Evolutionary conservation across 352 stramenopile species (phyloP), one percentile per base, ranked within the genome.

Genomic region (Pythium apleroticum): DNA sequence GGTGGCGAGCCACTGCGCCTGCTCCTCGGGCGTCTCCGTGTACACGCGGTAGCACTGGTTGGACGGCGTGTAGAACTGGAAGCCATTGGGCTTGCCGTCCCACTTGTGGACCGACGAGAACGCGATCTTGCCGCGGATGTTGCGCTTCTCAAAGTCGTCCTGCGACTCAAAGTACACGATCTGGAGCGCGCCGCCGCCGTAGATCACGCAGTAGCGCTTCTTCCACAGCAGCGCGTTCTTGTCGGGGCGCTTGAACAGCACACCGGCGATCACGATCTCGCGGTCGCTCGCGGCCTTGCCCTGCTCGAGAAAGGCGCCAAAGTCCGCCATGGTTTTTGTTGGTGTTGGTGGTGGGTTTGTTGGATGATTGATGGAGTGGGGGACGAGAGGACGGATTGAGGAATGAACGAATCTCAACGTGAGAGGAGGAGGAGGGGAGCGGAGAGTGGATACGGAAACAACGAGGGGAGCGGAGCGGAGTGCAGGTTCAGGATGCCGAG

Each of bases 1-100:
- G 63, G 72, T 70, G 11, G 73, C 62, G 33, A 94, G 58, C 86
- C 86, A 94, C 57, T 86, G 73, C 58, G 59, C 31, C 60, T 90
- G 84, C 63, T 94, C 83, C 33, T 87, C 79, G 17, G 71, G 48
- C n/a, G 77, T 80, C 57, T 92, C 86, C 37, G 81, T 89, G 81
- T 94, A 94, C 58, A 94, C 83, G 57, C 84, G 81, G 76, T 91
- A 94, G 80, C 80, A 89, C 69, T 90, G 86, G 74, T 94, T 89
- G 35, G 72, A 74, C 19, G 86, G 86, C 55, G 86, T 92, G 75
- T 91, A 94, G 76, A 94, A 94, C 75, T 94, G 86, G 69, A 94
- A 91, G 60, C 83, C 86, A 52, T 94, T 85, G 43, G 86, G 86
- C 71, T 94, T 94, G 69, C 86, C 86, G 50, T 94, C 86, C 86